These are phyloP conservation scores for Mycena chlorophos DNA, from an alignment of 768 basidiomycete genomes.

Conservation along the genomic window DNA sequence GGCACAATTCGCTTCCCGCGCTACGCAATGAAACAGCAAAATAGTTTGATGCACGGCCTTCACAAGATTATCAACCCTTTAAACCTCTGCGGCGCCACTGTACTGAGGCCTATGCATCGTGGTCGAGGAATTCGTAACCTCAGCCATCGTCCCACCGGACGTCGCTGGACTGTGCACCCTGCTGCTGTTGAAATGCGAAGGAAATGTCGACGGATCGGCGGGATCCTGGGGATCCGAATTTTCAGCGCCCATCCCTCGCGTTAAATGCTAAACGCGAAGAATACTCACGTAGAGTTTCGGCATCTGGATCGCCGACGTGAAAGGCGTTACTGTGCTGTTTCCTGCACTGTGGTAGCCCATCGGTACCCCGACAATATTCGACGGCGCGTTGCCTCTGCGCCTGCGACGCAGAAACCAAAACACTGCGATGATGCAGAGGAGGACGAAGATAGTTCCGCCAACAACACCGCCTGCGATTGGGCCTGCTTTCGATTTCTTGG, in stretches of 20 bases:
- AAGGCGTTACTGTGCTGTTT: slow-evolving; percentile 19
- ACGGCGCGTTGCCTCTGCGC: slow-evolving; percentile 25
- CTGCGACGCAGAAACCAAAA: slow-evolving; percentile 35
- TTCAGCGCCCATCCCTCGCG: slow-evolving; percentile 39
- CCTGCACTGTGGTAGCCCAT: slow-evolving; percentile 25
- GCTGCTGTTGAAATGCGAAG: slow-evolving; percentile 23
- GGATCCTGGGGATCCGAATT: slow-evolving; percentile 16
- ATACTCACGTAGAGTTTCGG: slow-evolving; percentile 42
- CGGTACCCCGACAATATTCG: slow-evolving; percentile 20
- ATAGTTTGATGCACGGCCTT: background rate
- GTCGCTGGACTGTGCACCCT: slow-evolving; percentile 16
- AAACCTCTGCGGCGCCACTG: slow-evolving; percentile 24
- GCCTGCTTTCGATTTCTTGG: slow-evolving; percentile 38
- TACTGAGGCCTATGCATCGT: no score
- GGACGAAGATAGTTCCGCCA: slow-evolving; percentile 51
- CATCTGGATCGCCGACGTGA: slow-evolving; percentile 24
- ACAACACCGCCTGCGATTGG: slow-evolving; percentile 69
- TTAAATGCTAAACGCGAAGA: background rate
- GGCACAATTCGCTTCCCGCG: background rate
- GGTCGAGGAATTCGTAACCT: slow-evolving; percentile 4
- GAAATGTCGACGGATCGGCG: slow-evolving; percentile 43
- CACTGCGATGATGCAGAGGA: slow-evolving; percentile 38
- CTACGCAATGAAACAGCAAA: background rate
- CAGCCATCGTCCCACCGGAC: slow-evolving; percentile 14
- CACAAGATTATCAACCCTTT: slow-evolving; percentile 5